Percentiles rank a stretch among this genome's conserved stretches.
These are phyloP conservation scores for Tritrichomonas musculus DNA, from an alignment of 208 protist species.

Conservation along the genomic window DNA sequence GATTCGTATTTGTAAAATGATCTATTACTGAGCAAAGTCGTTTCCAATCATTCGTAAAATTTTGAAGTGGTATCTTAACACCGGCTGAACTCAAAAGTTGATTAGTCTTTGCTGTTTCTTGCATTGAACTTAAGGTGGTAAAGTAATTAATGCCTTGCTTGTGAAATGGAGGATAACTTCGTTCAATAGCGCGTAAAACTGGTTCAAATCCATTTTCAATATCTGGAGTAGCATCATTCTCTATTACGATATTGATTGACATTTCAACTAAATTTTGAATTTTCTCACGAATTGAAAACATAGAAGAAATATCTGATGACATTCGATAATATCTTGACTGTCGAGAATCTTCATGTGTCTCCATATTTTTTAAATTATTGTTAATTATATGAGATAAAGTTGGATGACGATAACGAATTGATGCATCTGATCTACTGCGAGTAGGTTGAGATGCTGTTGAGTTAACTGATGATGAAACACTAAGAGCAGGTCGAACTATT, in stretches of 20 bases:
- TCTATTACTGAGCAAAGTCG: background rate
- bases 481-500: too few relatives aligned
- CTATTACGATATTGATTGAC: background rate
- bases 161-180: background rate
- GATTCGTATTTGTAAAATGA: background rate
- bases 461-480: too few relatives aligned
- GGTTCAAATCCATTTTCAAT: background rate
- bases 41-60: constrained; percentile 4
- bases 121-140: background rate
- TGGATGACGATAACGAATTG: too few relatives aligned
- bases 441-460: too few relatives aligned
- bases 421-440: too few relatives aligned
- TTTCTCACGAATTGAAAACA: too few relatives aligned
- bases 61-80: background rate
- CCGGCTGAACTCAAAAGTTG: constrained; percentile 12
- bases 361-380: too few relatives aligned
- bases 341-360: too few relatives aligned
- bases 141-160: background rate
- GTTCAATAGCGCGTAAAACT: background rate
- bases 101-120: background rate
- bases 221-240: background rate
- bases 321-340: too few relatives aligned
- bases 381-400: too few relatives aligned
- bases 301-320: too few relatives aligned
- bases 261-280: background rate